phyloP scores from a whole-genome alignment of 805 yeast species.

The Hanseniaspora lindneri region DNA sequence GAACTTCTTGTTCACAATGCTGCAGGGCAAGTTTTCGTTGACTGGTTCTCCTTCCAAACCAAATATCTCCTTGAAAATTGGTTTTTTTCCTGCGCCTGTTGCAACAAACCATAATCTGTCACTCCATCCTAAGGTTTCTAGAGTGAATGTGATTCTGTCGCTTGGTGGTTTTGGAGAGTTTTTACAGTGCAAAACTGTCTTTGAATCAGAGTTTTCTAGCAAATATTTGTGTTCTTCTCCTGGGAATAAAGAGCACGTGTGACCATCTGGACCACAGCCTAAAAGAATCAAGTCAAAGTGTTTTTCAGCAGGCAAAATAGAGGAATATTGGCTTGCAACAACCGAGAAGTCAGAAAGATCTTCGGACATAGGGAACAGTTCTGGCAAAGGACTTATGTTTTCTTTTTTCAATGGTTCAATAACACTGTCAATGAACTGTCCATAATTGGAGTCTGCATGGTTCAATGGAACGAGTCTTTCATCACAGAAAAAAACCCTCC shows the following conservation, averaged over 20 bases:
- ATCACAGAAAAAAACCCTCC: conserved; percentile 80
- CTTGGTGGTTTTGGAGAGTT: conserved; percentile 93
- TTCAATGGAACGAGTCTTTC: conserved; percentile 79
- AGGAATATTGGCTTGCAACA: conserved; percentile 54
- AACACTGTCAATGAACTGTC: conserved; percentile 57
- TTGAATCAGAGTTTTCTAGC: conserved; percentile 34
- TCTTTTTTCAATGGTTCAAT: conserved; percentile 29
- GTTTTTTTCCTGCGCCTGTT: conserved; percentile 75
- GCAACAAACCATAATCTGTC: conserved; percentile 63
- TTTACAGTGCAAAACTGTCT: conserved; percentile 49
- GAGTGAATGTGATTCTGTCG: conserved; percentile 79
- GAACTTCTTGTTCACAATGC: conserved; percentile 52
- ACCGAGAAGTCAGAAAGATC: conserved; percentile 39
- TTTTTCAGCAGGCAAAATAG: conserved; percentile 37
- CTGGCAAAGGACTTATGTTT: conserved; percentile 34
- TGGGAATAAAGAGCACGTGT: conserved; percentile 87
- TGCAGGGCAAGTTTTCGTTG: conserved; percentile 50
- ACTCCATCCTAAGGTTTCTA: conserved; percentile 51
- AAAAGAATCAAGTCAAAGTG: conserved; percentile 54
- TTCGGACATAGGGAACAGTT: conserved; percentile 55
- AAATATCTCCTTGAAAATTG: conserved; percentile 60
- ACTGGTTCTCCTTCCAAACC: conserved; percentile 28
- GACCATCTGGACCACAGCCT: conserved; percentile 96
- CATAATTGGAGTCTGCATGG: conserved; percentile 77
- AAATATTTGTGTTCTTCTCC: conserved; percentile 50